These are phyloP conservation scores for Cryptomeria japonica DNA, from an alignment of 75 land plant species.

Conservation along the genomic window DNA sequence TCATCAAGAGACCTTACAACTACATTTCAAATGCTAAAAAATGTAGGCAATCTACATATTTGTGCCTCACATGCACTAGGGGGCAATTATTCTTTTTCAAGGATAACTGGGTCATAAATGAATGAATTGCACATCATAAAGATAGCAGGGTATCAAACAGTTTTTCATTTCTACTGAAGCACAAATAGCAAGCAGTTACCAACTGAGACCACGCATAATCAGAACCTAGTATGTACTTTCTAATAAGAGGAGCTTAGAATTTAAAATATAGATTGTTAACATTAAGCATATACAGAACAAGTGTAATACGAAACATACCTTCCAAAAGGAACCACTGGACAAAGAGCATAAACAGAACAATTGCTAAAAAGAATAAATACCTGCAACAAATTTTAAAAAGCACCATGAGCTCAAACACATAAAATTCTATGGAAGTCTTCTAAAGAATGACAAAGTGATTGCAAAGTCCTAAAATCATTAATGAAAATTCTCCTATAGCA, in stretches of 20 bases:
- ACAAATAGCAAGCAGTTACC: background rate
- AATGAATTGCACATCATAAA: background rate
- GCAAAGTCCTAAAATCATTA: background rate
- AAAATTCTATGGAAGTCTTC: background rate
- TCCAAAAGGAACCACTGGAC: conserved; percentile 95
- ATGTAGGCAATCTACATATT: background rate
- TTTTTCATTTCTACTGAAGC: background rate
- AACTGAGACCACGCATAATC: background rate
- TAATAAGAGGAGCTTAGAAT: background rate
- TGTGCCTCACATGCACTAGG: background rate
- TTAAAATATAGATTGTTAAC: background rate
- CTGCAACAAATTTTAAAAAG: conserved; percentile 38
- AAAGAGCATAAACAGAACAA: conserved; percentile 79
- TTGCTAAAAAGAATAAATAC: conserved; percentile 83
- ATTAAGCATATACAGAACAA: background rate
- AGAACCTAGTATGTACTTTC: background rate
- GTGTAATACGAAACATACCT: conserved; percentile 50
- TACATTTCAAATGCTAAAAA: background rate
- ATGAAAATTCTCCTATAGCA: background rate
- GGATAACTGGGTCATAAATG: background rate
- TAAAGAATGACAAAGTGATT: background rate
- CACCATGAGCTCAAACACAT: conserved; percentile 1
- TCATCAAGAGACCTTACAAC: background rate
- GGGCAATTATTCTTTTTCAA: background rate
- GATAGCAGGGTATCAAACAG: background rate